A percentile compares a stretch with the other conserved stretches of the same genome.
These are phyloP conservation scores for Marasmius fiardii DNA, from an alignment of 1,284 basidiomycete genomes.

Conservation along the genomic window DNA sequence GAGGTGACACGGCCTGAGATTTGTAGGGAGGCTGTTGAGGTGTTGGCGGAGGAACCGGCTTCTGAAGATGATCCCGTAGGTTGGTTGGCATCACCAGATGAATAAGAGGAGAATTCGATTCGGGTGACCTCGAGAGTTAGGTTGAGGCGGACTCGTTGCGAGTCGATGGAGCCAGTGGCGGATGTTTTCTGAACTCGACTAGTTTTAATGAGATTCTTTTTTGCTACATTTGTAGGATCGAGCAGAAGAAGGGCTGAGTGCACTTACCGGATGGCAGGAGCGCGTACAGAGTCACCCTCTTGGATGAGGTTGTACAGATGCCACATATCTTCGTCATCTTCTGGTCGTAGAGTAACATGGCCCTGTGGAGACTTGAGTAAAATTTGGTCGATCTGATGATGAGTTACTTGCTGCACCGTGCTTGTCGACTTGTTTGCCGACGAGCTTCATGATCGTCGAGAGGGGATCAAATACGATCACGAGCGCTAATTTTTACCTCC, in stretches of 20 bases:
- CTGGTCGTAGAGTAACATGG: constrained; percentile 85
- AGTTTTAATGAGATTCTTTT: constrained; percentile 5
- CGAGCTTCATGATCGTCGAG: constrained; percentile 62
- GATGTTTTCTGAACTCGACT: constrained; percentile 79
- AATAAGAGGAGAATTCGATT: constrained; percentile 69
- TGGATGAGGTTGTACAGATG: constrained; percentile 98
- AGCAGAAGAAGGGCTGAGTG: neutral
- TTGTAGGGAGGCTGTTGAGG: constrained; percentile 69
- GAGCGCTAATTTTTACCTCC: neutral
- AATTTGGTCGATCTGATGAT: constrained; percentile 9
- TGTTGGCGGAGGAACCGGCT: constrained; percentile 34
- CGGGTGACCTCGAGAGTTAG: constrained; percentile 80
- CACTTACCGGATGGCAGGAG: constrained; percentile 79
- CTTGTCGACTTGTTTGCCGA: constrained; percentile 76
- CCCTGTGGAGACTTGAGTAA: constrained; percentile 50
- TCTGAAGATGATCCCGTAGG: constrained; percentile 36
- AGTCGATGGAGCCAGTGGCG: constrained; percentile 91
- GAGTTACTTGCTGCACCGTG: constrained; percentile 61
- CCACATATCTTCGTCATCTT: constrained; percentile 99
- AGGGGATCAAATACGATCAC: neutral
- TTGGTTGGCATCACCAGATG: constrained; percentile 44
- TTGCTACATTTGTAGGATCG: constrained; percentile 4
- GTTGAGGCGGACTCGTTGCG: constrained; percentile 81
- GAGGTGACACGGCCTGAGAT: constrained; percentile 87
- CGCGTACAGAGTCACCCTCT: constrained; percentile 84